Evolutionary conservation across 1,284 basidiomycete genomes (phyloP), one percentile per base, ranked within the genome.

Genomic region (Heterobasidion occidentale): DNA sequence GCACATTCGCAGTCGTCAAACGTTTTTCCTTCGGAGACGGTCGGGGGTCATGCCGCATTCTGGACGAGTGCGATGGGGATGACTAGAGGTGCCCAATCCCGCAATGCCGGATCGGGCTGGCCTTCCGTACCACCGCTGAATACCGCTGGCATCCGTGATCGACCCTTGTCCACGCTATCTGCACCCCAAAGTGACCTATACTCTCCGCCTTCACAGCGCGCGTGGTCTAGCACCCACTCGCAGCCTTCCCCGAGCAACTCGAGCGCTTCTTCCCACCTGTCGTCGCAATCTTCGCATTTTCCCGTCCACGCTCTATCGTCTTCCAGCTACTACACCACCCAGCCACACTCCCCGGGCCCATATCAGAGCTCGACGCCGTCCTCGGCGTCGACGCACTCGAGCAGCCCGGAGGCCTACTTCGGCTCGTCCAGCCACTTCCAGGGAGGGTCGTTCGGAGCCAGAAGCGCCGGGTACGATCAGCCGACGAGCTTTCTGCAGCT

Each of bases 271-370:
- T 46, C 61, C 57, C 59, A 63, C 63, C 19, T 63, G 59, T 52
- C 62, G 60, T 53, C 63, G 34, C 63, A 62, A 33, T 65, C 61
- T 55, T 56, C 58, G 52, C 61, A 60, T 53, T 58, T 63, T 36
- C 61, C 64, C 35, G 68, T 70, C 59, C 70, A 70, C 49, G 70
- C 71, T 20, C 66, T 72, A 46, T 64, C 27, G 27, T 27, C 65
- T 19, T 71, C 78, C 19, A 70, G 78, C 7, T 80, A 77, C 67
- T 76, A 71, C 68, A 74, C 79, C 56, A 56, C 62, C 44, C 67
- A 70, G 58, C 63, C 67, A 51, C 68, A 59, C 51, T 68, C 52
- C 50, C 61, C 47, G 56, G 61, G 55, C 51, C 50, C 47, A 33
- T 63, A 52, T 60, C 61, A 54, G 57, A 58, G 51, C 19, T 58